These are phyloP conservation scores for Sideroxylon spinosum DNA, from an alignment of 179 eudicot genomes.

Conservation along the genomic window DNA sequence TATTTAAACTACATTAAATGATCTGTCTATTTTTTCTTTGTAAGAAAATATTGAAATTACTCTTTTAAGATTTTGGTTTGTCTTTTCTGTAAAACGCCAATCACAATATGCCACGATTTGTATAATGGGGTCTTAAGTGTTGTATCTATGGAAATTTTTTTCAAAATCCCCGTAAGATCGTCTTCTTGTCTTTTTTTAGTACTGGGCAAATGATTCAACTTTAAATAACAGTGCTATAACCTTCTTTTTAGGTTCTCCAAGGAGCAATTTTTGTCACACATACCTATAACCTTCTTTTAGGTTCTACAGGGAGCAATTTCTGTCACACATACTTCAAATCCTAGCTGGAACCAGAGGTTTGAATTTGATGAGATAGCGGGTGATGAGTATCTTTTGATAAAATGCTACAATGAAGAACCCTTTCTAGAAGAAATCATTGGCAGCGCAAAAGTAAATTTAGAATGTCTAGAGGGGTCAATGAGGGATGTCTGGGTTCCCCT, in stretches of 20 bases:
- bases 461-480: conserved; percentile 71
- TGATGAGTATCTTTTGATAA: conserved; percentile 81
- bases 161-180: too few species aligned
- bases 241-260: conserved; percentile 45
- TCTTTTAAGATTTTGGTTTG: background rate
- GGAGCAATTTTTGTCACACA: conserved; percentile 51
- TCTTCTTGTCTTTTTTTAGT: too few species aligned
- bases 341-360: conserved; percentile 78
- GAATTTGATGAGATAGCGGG: conserved; percentile 91
- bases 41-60: background rate
- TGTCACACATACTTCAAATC: conserved; percentile 43
- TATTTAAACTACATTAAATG: too few species aligned
- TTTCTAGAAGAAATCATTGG: conserved; percentile 83
- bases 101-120: background rate
- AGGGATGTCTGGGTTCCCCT: conserved; percentile 85
- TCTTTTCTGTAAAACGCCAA: background rate
- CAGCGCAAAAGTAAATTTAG: conserved; percentile 80
- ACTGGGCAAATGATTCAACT: background rate
- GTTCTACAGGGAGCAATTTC: conserved; percentile 53
- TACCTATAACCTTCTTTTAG: conserved; percentile 34
- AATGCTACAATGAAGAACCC: conserved; percentile 69
- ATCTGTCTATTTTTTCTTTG: background rate
- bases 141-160: too few species aligned
- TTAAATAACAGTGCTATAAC: background rate
- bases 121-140: background rate